Base-by-base conservation (phyloP, 768 basidiomycete species). In the Zangia roseola region DNA sequence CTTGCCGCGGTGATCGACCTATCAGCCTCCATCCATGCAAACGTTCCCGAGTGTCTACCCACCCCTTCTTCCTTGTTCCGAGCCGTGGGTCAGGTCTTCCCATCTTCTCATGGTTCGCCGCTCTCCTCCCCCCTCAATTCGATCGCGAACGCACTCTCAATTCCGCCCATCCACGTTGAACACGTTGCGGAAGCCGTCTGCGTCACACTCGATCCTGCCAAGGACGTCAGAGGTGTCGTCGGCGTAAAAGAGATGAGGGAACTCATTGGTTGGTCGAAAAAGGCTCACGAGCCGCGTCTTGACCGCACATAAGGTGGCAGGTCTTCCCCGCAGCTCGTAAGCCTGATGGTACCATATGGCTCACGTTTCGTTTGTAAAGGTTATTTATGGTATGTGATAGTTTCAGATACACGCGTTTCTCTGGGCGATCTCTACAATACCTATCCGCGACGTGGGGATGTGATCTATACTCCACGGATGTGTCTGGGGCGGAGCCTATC, bases 151-250 rank as follows among this genome's bases (percentile, higher is more conserved):
- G 83, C 88, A 16, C 69, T 97, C 43, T 77, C 79, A n/a, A 85
- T 87, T 46, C 91, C 88, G 25, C 94, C 97, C 2, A 82, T 98
- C 36, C 95, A 98, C 61, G 93, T 97, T 19, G 97, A 99, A 59
- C 91, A 94, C 53, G 92, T 98, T 38, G 97, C 88, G 3, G 82
- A 86, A 57, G 91, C 93, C 1, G 78, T 92, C 7, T 83, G 87
- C 50, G 75, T 84, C 17, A 77, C 80, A 30, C 72, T 85, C 49
- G 78, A 83, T 58, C 69, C 71, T 31, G 60, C 62, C 40, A 72
- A 70, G 52, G 74, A 75, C 36, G 70, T 91, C 40, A 64, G 62
- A 44, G 91, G 89, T 36, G 80, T 85, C 19, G 71, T 92, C 24
- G 84, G 78, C 10, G 89, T 93, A 47, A 65, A 63, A 49, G 73